These are phyloP conservation scores for Aspergillus ochraceoroseus DNA, from an alignment of 2,329 filamentous ascomycete species.

Conservation along the genomic window DNA sequence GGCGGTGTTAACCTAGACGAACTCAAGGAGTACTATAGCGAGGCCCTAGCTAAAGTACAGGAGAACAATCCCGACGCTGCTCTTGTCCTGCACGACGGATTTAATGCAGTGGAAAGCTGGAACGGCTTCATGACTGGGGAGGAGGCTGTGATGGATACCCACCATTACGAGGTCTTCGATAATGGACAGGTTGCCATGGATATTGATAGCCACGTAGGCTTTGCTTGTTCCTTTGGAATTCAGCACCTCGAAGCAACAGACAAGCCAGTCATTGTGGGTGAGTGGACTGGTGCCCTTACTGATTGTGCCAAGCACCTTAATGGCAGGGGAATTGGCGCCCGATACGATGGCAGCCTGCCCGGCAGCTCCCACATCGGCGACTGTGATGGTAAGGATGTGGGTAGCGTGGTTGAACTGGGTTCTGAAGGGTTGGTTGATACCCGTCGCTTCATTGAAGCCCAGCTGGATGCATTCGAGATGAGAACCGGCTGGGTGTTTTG, in stretches of 20 bases:
- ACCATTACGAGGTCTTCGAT: constrained; percentile 64
- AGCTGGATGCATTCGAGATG: constrained; percentile 44
- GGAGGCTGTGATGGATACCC: constrained; percentile 60
- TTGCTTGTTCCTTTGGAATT: constrained; percentile 52
- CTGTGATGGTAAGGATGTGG: constrained; percentile 50
- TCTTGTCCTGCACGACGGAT: constrained; percentile 54
- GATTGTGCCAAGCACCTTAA: constrained; percentile 53
- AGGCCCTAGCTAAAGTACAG: constrained; percentile 48
- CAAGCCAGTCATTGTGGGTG: constrained; percentile 64
- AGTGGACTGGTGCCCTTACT: constrained; percentile 65
- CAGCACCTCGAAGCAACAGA: constrained; percentile 50
- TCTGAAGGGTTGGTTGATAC: constrained; percentile 35
- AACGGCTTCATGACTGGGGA: constrained; percentile 55
- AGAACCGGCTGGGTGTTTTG: constrained; percentile 47
- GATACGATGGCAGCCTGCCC: constrained; percentile 53
- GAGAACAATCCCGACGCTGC: constrained; percentile 44
- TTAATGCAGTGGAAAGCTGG: constrained; percentile 49
- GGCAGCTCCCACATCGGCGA: constrained; percentile 49
- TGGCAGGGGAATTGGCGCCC: constrained; percentile 55
- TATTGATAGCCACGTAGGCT: constrained; percentile 51
- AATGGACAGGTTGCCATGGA: constrained; percentile 48
- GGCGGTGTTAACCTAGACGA: constrained; percentile 42
- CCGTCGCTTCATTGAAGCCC: constrained; percentile 45
- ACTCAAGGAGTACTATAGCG: constrained; percentile 53
- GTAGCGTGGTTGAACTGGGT: constrained; percentile 45